These are phyloP conservation scores for Tieghemiomyces parasiticus DNA, from an alignment of 192 early-diverging fungal genomes.

Conservation along the genomic window DNA sequence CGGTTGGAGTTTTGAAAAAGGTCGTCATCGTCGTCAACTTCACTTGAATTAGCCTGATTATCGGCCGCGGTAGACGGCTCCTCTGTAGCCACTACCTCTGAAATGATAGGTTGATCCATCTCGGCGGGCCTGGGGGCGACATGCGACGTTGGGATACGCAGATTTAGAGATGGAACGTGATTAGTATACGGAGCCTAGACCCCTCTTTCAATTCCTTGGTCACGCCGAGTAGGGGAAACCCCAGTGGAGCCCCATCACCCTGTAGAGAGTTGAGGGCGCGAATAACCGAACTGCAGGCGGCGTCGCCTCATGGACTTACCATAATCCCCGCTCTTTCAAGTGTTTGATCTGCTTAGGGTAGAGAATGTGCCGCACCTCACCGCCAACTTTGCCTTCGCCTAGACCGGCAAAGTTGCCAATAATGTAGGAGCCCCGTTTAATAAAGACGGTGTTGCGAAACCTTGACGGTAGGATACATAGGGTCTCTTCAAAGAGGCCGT, in stretches of 20 bases:
- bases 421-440: slow-evolving; percentile 35
- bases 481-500: not conserved
- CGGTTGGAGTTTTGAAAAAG: not conserved
- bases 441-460: slow-evolving; percentile 5
- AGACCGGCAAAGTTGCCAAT: slow-evolving; percentile 33
- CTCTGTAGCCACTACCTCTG: not conserved
- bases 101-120: not conserved
- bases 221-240: too few species aligned
- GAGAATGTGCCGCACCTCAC: slow-evolving; percentile 47
- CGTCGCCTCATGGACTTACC: too few species aligned
- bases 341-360: slow-evolving; percentile 50
- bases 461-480: not conserved
- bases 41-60: not conserved
- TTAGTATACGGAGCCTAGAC: too few species aligned
- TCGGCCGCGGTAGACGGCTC: not conserved
- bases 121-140: too few species aligned
- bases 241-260: too few species aligned
- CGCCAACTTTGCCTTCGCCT: slow-evolving; percentile 37
- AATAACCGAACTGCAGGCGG: too few species aligned
- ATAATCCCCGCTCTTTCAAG: slow-evolving; percentile 17
- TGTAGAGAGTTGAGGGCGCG: too few species aligned
- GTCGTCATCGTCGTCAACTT: not conserved
- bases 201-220: too few species aligned
- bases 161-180: too few species aligned
- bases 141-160: too few species aligned